Evolutionary conservation across 768 basidiomycete genomes (phyloP), one percentile per base, ranked within the genome.

Genomic region (Cystofilobasidium bisporidii): DNA sequence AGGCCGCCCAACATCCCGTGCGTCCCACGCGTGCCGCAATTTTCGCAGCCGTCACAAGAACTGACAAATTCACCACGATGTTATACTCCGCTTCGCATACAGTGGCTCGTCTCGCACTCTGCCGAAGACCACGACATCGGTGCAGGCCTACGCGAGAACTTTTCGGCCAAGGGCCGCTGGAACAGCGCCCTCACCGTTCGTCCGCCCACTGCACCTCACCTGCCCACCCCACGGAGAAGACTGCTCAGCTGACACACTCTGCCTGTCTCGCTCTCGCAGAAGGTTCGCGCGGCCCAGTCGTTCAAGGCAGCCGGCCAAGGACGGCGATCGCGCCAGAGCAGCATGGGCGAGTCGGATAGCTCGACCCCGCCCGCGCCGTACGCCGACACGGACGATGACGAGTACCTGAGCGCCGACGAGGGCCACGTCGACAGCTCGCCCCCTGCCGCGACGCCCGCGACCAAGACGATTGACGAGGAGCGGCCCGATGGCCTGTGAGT

Each of bases 51-150:
- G 3, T 22, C 20, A 17, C 43, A 15, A 5, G 43, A n/a, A 9
- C n/a, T 28, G 40, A n/a, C 15, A 12, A 36, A 5, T 12, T 36
- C 6, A 36, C 36, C 36, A 36, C 36, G 36, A 5, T 6, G 36
- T 12, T 36, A 12, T 12, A 5, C 36, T 12, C 36, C 12, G 36
- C 36, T 36, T 36, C 36, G 36, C 1, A 26, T 24, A 3, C 72
- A 87, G 84, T 92, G 89, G 91, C 78, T 91, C 41, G 87, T 86
- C 20, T 82, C 80, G 0, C 83, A 87, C 73, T 77, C 80, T 22
- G 79, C 86, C 0, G 84, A 85, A 8, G 87, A 91, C 61, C 83
- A 87, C 75, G 91, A 97, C 72, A 81, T 96, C 28, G 68, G 68
- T 41, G 68, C 64, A 30, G 68, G 63, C 15, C 79, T 96, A 59